phyloP scores from a whole-genome alignment of 148 eudicot genomes.

The Amaranthus hypochondriacus region DNA sequence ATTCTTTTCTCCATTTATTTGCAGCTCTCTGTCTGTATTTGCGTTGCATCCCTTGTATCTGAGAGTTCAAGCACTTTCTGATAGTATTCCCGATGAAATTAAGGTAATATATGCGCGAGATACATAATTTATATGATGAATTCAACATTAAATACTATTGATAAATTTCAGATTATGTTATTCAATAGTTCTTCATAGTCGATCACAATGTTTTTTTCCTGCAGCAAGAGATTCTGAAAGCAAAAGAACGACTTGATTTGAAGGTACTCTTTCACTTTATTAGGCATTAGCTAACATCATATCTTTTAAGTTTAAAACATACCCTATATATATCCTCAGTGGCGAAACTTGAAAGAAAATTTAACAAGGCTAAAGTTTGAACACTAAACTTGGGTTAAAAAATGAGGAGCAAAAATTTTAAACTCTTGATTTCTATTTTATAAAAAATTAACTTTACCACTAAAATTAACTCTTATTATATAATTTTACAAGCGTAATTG shows the following conservation, averaged over 20 bases:
- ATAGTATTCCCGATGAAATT: slow-evolving; percentile 66
- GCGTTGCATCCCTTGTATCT: slow-evolving; percentile 95
- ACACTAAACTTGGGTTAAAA: too few relatives aligned
- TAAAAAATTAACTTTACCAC: too few relatives aligned
- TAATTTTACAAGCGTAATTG: too few relatives aligned
- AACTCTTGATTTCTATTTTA: too few relatives aligned
- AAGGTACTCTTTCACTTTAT: slow-evolving; percentile 49
- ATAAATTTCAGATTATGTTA: background rate
- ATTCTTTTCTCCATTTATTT: slow-evolving; percentile 20
- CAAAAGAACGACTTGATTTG: slow-evolving; percentile 52
- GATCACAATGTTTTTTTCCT: slow-evolving; percentile 17
- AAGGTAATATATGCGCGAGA: slow-evolving; percentile 37
- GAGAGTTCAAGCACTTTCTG: slow-evolving; percentile 76
- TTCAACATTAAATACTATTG: slow-evolving; percentile 3
- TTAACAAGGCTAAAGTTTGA: too few relatives aligned
- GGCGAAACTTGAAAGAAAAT: too few relatives aligned
- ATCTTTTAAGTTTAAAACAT: too few relatives aligned
- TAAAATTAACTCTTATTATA: too few relatives aligned
- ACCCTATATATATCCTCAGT: too few relatives aligned
- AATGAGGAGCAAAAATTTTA: too few relatives aligned
- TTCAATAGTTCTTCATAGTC: background rate
- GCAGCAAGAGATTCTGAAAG: slow-evolving; percentile 72
- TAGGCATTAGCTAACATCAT: background rate
- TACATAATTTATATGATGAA: slow-evolving; percentile 1
- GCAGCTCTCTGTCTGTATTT: slow-evolving; percentile 96